Conservation (phyloP, 805 yeast genomes). For the Starmerella geochares region DNA sequence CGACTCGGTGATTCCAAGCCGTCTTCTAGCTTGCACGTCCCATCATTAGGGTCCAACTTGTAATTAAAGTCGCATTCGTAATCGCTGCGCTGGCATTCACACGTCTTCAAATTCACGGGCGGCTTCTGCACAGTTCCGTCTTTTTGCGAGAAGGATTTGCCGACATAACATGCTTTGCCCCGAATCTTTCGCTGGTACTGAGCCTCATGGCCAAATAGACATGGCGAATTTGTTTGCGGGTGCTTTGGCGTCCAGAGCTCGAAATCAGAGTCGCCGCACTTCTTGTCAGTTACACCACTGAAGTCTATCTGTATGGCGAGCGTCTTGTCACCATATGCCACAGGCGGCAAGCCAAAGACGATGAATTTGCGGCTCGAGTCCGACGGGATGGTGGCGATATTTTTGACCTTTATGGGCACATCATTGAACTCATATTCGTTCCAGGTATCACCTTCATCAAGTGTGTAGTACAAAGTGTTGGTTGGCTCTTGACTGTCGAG, state of each 20-base stretch:
- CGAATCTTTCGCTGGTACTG: conserved; percentile 49
- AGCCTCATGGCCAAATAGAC: conserved; percentile 64
- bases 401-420: conserved; percentile 46
- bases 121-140: conserved; percentile 38
- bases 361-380: conserved; percentile 78
- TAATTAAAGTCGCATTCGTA: conserved; percentile 91
- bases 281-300: conserved; percentile 40
- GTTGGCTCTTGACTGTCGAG: conserved; percentile 53
- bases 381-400: conserved; percentile 80
- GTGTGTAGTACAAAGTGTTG: conserved; percentile 50
- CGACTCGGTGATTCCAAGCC: conserved; percentile 50
- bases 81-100: conserved; percentile 77
- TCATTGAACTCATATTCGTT: conserved; percentile 50
- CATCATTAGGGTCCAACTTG: conserved; percentile 50
- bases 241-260: conserved; percentile 54
- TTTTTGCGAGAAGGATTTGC: conserved; percentile 19
- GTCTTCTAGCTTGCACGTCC: conserved; percentile 73
- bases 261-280: conserved; percentile 55
- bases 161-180: conserved; percentile 53
- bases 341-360: conserved; percentile 45
- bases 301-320: conserved; percentile 50
- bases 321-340: conserved; percentile 39
- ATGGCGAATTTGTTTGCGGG: conserved; percentile 38
- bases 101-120: conserved; percentile 48
- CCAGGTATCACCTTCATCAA: conserved; percentile 79